Conservation (phyloP, 495 filamentous ascomycete genomes). For the Penicillium waksmanii region DNA sequence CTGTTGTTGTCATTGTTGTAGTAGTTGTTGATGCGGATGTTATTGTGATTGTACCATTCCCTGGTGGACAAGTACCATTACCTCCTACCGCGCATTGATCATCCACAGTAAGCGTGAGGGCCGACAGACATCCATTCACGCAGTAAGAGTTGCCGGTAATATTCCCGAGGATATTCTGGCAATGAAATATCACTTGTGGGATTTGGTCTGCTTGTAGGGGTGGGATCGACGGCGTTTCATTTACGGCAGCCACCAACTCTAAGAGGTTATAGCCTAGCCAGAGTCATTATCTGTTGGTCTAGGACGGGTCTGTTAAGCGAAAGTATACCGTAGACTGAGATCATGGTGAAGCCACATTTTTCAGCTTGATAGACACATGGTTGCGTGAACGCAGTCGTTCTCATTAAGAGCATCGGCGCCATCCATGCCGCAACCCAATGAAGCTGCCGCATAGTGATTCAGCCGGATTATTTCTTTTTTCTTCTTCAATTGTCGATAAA, state of each 20-base stretch:
- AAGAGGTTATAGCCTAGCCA: slow-evolving; percentile 17
- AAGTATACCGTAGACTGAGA: slow-evolving; percentile 18
- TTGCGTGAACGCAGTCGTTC: slow-evolving; percentile 13
- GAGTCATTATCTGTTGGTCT: neutral
- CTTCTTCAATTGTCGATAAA: neutral
- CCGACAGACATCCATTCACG: slow-evolving; percentile 16
- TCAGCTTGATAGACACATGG: slow-evolving; percentile 29
- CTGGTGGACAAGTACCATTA: slow-evolving; percentile 6
- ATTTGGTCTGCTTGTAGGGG: slow-evolving; percentile 16
- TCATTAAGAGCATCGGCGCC: slow-evolving; percentile 1
- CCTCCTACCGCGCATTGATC: slow-evolving; percentile 19
- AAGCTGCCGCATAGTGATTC: slow-evolving; percentile 9
- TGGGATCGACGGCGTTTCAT: slow-evolving; percentile 23
- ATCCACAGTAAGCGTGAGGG: slow-evolving; percentile 9
- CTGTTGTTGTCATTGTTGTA: slow-evolving; percentile 6
- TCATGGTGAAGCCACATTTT: slow-evolving; percentile 26
- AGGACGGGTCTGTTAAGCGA: neutral
- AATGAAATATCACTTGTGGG: slow-evolving; percentile 24
- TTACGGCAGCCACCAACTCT: slow-evolving; percentile 23
- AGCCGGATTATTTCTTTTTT: neutral
- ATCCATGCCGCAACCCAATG: neutral
- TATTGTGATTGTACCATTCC: slow-evolving; percentile 7
- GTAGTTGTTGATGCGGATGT: slow-evolving; percentile 5
- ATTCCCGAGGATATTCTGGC: slow-evolving; percentile 22
- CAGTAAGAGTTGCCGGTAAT: slow-evolving; percentile 24